Evolutionary conservation across 768 basidiomycete genomes (phyloP).

Genomic region (Xerocomellus amylosporus): DNA sequence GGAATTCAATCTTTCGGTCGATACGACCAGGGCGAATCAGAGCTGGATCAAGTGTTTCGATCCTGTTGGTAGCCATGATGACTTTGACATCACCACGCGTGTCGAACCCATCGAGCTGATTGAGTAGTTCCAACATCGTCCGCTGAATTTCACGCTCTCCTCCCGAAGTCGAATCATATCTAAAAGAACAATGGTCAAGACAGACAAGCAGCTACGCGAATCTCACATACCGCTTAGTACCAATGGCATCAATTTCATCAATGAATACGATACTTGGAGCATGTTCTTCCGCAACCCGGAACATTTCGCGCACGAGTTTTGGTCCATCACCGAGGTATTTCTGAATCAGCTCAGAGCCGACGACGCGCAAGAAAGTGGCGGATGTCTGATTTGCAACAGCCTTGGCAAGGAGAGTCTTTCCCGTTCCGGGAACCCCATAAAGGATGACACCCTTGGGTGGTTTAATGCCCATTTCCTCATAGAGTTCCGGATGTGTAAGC

Average conservation of each 20-base stretch:
- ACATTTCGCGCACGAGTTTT: conserved; percentile 95
- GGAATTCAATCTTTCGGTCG: conserved; percentile 98
- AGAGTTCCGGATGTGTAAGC: conserved; percentile 94
- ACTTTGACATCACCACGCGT: conserved; percentile 99
- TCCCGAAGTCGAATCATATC: conserved; percentile 97
- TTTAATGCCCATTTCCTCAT: conserved; percentile 99
- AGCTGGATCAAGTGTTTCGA: conserved; percentile 95
- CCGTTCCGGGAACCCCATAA: conserved; percentile 97
- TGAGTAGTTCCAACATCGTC: conserved; percentile 97
- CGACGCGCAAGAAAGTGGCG: conserved; percentile 95
- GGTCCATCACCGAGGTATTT: conserved; percentile 99
- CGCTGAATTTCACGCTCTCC: conserved; percentile 99
- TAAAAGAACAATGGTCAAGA: conserved; percentile 29
- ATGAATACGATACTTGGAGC: conserved; percentile 99
- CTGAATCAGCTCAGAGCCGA: conserved; percentile 97
- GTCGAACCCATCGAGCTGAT: conserved; percentile 99
- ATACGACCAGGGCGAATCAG: conserved; percentile 98
- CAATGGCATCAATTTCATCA: conserved; percentile 98
- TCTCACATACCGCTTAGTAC: conserved; percentile 85
- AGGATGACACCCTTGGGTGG: conserved; percentile 99
- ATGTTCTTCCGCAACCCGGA: conserved; percentile 95
- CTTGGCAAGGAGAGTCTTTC: conserved; percentile 96
- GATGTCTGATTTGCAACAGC: conserved; percentile 98
- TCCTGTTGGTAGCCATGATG: conserved; percentile 99
- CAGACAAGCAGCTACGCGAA: neutral